Conservation (phyloP, 2,329 filamentous ascomycete genomes). For the Trichoderma aggressivum region DNA sequence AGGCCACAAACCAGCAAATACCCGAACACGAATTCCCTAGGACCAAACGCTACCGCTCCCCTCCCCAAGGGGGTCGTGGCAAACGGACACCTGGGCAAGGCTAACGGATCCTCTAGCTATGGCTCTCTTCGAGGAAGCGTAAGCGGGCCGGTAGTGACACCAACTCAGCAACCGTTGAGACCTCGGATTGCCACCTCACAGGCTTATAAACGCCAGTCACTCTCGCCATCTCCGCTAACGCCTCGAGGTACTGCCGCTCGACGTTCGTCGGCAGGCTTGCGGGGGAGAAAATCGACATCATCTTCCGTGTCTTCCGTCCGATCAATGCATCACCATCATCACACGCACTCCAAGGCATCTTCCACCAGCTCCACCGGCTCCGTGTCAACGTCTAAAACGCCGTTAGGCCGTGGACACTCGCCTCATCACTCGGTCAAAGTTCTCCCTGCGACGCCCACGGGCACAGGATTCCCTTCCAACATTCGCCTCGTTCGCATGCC, state of each 20-base stretch:
- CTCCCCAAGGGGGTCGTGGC: constrained; percentile 51
- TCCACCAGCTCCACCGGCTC: constrained; percentile 83
- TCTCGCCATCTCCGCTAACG: constrained; percentile 84
- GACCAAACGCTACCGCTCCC: constrained; percentile 39
- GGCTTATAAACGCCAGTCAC: constrained; percentile 68
- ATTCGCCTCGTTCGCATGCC: constrained; percentile 73
- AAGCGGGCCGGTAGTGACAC: constrained; percentile 28
- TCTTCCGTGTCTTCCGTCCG: constrained; percentile 92
- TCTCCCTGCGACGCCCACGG: constrained; percentile 83
- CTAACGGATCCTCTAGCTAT: constrained; percentile 22
- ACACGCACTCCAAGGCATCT: constrained; percentile 89
- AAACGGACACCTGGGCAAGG: constrained; percentile 46
- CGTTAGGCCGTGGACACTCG: constrained; percentile 61
- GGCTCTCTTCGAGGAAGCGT: constrained; percentile 24
- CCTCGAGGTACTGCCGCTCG: constrained; percentile 76
- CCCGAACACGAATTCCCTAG: constrained; percentile 38
- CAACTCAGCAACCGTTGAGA: constrained; percentile 29
- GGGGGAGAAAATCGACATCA: constrained; percentile 91
- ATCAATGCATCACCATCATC: constrained; percentile 81
- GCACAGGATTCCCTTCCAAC: constrained; percentile 73
- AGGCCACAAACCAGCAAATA: constrained; percentile 60
- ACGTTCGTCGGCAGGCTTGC: constrained; percentile 75
- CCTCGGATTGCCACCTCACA: constrained; percentile 33
- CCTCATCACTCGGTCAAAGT: constrained; percentile 93
- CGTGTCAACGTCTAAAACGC: constrained; percentile 66